phyloP scores from a whole-genome alignment of 1,284 basidiomycete species.

The Cutaneotrichosporon cavernicola region DNA sequence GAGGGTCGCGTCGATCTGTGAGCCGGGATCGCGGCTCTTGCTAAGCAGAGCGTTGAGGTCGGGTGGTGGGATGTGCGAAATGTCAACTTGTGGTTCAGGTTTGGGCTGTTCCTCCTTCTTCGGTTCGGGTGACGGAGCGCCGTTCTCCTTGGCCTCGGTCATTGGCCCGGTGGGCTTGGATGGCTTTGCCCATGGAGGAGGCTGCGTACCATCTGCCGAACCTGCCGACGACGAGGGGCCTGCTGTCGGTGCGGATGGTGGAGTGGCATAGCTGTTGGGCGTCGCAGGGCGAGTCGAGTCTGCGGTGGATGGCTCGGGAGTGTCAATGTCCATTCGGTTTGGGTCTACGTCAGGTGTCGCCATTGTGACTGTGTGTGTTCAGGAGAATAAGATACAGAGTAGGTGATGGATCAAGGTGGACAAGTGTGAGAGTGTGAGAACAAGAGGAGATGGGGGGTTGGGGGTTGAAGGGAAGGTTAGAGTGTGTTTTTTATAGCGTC shows the following conservation, averaged over 20 bases:
- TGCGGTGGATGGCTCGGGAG: constrained; percentile 3
- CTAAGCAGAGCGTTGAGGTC: constrained; percentile 2
- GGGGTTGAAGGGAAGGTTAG: no score
- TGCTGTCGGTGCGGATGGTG: background rate
- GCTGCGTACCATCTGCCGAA: background rate
- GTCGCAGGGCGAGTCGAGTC: background rate
- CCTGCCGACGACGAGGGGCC: background rate
- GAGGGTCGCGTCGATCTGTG: background rate
- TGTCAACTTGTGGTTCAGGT: constrained; percentile 1
- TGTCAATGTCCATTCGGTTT: constrained; percentile 12
- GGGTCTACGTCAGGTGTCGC: constrained; percentile 2
- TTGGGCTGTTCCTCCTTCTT: background rate
- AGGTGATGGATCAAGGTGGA: background rate
- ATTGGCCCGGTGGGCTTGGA: background rate
- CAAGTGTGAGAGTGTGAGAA: no score
- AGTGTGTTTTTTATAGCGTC: no score
- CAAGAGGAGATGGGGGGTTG: no score
- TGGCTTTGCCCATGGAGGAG: background rate
- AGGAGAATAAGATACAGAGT: background rate
- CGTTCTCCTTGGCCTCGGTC: background rate
- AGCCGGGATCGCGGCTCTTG: constrained; percentile 6
- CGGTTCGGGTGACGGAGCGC: background rate
- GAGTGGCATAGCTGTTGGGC: constrained; percentile 6
- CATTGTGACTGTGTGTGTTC: background rate
- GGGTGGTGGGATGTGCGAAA: constrained; percentile 6